Percentiles rank a stretch among this genome's conserved stretches.
These are phyloP conservation scores for Phytophthora tubulina DNA, from an alignment of 352 stramenopile genomes.

Conservation along the genomic window DNA sequence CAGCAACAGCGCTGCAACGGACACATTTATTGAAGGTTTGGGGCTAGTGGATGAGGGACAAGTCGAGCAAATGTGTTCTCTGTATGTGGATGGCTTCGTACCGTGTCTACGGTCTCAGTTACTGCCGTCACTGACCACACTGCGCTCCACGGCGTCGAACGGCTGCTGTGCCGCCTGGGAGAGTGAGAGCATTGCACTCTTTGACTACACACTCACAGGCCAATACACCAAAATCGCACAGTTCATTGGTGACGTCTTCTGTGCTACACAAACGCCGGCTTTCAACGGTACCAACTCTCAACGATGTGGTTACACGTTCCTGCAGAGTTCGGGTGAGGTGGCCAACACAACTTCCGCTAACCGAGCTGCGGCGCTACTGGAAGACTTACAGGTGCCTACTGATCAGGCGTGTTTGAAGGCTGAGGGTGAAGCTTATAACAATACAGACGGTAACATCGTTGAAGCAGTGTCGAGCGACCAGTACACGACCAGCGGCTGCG, in stretches of 20 bases:
- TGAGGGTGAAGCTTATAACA: slow-evolving; percentile 57
- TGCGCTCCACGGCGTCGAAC: slow-evolving; percentile 54
- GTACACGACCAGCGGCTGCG: slow-evolving; percentile 53
- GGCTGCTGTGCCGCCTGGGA: slow-evolving; percentile 70
- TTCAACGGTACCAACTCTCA: slow-evolving; percentile 52
- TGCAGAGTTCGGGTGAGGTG: slow-evolving; percentile 43
- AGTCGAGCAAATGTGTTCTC: slow-evolving; percentile 60
- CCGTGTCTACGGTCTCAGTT: slow-evolving; percentile 64
- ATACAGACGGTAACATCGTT: slow-evolving; percentile 48
- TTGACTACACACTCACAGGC: slow-evolving; percentile 69
- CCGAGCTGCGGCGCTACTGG: slow-evolving; percentile 49
- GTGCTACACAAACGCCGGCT: slow-evolving; percentile 57
- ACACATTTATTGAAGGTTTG: slow-evolving; percentile 34
- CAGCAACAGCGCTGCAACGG: slow-evolving; percentile 21
- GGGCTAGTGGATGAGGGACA: slow-evolving; percentile 40
- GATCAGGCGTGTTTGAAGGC: slow-evolving; percentile 63
- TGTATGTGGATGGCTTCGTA: slow-evolving; percentile 59
- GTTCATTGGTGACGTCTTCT: slow-evolving; percentile 62
- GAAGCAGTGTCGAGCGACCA: slow-evolving; percentile 28
- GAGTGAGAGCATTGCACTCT: slow-evolving; percentile 48
- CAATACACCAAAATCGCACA: slow-evolving; percentile 66
- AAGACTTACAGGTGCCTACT: slow-evolving; percentile 60
- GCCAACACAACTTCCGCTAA: slow-evolving; percentile 48
- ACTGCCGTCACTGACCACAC: slow-evolving; percentile 59
- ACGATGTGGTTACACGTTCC: slow-evolving; percentile 62